A percentile compares a stretch with the other conserved stretches of the same genome.
These are phyloP conservation scores for Cordyceps cicadae DNA, from an alignment of 2,329 filamentous ascomycete species.

Conservation along the genomic window DNA sequence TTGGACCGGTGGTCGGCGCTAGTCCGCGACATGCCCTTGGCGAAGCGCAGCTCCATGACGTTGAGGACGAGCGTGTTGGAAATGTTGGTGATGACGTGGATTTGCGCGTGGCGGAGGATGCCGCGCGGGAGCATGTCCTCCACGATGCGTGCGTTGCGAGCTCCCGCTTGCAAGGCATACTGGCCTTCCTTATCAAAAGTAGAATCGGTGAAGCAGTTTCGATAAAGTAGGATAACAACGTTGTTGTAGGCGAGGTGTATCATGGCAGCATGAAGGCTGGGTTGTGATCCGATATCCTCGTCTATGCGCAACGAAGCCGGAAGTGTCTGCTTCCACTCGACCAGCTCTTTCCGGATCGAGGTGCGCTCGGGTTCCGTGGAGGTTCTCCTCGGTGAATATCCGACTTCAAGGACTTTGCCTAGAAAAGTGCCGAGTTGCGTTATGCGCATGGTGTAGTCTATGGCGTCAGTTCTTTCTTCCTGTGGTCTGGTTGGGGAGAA, in stretches of 20 bases:
- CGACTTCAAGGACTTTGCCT: slow-evolving; percentile 15
- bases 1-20: slow-evolving; percentile 40
- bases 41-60: slow-evolving; percentile 32
- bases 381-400: slow-evolving; percentile 12
- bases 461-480: slow-evolving; percentile 19
- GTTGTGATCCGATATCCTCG: slow-evolving; percentile 20
- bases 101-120: slow-evolving; percentile 32
- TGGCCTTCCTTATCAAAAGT: slow-evolving; percentile 27
- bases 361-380: slow-evolving; percentile 23
- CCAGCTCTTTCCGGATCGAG: slow-evolving; percentile 27
- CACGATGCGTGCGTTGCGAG: slow-evolving; percentile 36
- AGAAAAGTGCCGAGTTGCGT: slow-evolving; percentile 20
- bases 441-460: slow-evolving; percentile 25
- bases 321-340: slow-evolving; percentile 30
- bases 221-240: slow-evolving; percentile 36
- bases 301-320: slow-evolving; percentile 17
- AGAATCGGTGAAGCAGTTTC: slow-evolving; percentile 31
- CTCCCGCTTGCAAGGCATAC: slow-evolving; percentile 36
- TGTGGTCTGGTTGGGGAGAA: slow-evolving; percentile 19
- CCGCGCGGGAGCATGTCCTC: slow-evolving; percentile 38
- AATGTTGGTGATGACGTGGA: slow-evolving; percentile 39
- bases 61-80: slow-evolving; percentile 42
- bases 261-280: slow-evolving; percentile 30
- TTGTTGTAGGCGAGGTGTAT: slow-evolving; percentile 40
- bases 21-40: slow-evolving; percentile 29